Base-by-base conservation (phyloP, 768 basidiomycete genomes). In the Chalciporus piperatus region DNA sequence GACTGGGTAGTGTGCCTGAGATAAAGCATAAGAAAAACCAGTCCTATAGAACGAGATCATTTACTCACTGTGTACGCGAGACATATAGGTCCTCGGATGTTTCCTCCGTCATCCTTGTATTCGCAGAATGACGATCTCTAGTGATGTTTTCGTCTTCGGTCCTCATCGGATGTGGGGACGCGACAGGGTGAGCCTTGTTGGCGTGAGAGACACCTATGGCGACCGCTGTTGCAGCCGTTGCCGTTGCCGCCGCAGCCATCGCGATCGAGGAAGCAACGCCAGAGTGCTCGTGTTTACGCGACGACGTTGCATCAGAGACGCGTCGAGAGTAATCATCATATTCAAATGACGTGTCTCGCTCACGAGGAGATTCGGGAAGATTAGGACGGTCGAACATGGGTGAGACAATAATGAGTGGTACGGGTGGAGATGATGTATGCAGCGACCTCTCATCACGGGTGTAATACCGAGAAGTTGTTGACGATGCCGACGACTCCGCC, bases 41-140 rank as follows among this genome's bases (percentile, higher is more conserved):
- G 22, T 22, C 10, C 16, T 16, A 10, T 3, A 20, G 2, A 12
- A 28, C 11, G 38, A 45, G n/a, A 33, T 3, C 25, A 41, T 16
- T n/a, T 14, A 61, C 59, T 3, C 23, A 64, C 59, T 14, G 23
- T 2, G 19, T 14, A 23, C 47, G 17, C 16, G 45, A 27, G n/a
- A 12, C 14, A 33, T 12, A 19, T 8, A 16, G 51, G 17, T 50
- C 28, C 17, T 41, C 10, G 6, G 12, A 11, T n/a, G 23, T 40
- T 35, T 49, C 35, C 22, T 37, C 23, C 1, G 22, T 12, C 13
- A 16, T 10, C 11, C 11, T 33, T 35, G 25, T 23, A 6, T 33
- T 12, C 10, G 17, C 19, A 8, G 10, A 8, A 16, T 9, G 46
- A 4, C 2, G 45, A 16, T 11, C 12, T 11, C 28, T 23, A 3